These are phyloP conservation scores for Ceriops decandra DNA, from an alignment of 345 rosid genomes.

Conservation along the genomic window DNA sequence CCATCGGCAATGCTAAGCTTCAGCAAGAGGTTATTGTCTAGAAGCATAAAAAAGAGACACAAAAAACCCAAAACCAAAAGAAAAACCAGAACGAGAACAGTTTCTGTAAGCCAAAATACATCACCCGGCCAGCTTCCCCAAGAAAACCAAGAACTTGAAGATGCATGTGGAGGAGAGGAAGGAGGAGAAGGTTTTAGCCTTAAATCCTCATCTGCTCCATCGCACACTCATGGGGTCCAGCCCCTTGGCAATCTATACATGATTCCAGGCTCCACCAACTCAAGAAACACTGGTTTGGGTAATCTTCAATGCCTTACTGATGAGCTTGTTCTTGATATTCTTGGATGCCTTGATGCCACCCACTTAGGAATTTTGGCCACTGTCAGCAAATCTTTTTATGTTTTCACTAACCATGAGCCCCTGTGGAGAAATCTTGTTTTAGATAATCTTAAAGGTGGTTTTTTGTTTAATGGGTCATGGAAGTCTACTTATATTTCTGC, in stretches of 20 bases:
- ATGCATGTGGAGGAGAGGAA: constrained; percentile 3
- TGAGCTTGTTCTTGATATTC: constrained; percentile 75
- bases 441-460: constrained; percentile 51
- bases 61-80: constrained; percentile 11
- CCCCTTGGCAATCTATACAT: constrained; percentile 84
- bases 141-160: constrained; percentile 2
- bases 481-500: constrained; percentile 61
- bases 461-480: constrained; percentile 68
- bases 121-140: constrained; percentile 11
- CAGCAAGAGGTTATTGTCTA: constrained; percentile 29
- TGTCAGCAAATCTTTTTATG: constrained; percentile 72
- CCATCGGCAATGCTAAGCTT: constrained; percentile 34
- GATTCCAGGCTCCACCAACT: constrained; percentile 47
- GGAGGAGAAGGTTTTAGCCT: constrained; percentile 56
- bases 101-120: constrained; percentile 11
- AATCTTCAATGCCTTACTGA: constrained; percentile 60
- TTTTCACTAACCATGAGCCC: constrained; percentile 69
- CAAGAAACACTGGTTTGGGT: constrained; percentile 81
- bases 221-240: constrained; percentile 64
- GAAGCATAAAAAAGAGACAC: constrained; percentile 19
- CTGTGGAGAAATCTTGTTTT: constrained; percentile 89
- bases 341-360: constrained; percentile 55
- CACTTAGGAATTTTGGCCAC: constrained; percentile 65
- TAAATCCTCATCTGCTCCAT: constrained; percentile 43
- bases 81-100: constrained; percentile 17